These are phyloP conservation scores for Pythium periplocum DNA, from an alignment of 352 stramenopile genomes.

Conservation along the genomic window DNA sequence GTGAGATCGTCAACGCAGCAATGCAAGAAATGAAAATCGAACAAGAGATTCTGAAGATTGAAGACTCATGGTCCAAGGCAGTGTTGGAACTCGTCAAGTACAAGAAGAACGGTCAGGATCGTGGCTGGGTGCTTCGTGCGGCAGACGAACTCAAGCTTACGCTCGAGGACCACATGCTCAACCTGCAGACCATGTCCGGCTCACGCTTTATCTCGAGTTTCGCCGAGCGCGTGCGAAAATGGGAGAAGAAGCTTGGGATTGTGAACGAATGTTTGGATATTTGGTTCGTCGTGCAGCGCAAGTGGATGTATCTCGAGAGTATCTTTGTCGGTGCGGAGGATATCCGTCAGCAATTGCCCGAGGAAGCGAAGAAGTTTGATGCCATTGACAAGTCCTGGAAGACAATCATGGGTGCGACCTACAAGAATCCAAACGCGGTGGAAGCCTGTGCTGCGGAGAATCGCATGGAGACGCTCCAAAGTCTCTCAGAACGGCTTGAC, in stretches of 20 bases:
- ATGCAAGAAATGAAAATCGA: conserved; percentile 95
- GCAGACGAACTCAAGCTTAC: conserved; percentile 81
- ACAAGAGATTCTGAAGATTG: conserved; percentile 90
- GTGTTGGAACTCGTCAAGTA: conserved; percentile 91
- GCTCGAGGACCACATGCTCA: conserved; percentile 87
- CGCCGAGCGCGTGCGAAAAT: conserved; percentile 85
- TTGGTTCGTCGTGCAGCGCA: conserved; percentile 92
- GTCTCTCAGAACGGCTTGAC: conserved; percentile 84
- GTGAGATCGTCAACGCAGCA: conserved; percentile 90
- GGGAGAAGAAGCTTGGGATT: conserved; percentile 87
- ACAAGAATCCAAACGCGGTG: conserved; percentile 90
- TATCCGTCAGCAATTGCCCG: conserved; percentile 90
- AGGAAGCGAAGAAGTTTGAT: conserved; percentile 94
- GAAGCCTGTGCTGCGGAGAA: conserved; percentile 88
- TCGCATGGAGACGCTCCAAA: conserved; percentile 84
- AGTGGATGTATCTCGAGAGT: conserved; percentile 95
- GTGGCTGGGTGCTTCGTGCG: conserved; percentile 77
- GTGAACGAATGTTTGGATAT: conserved; percentile 91
- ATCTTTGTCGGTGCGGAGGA: conserved; percentile 93
- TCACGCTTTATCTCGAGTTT: conserved; percentile 91
- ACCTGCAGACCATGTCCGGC: conserved; percentile 87
- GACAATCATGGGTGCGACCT: conserved; percentile 88
- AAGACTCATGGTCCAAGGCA: conserved; percentile 87
- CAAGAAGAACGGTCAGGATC: conserved; percentile 87
- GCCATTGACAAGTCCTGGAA: conserved; percentile 92